These are phyloP conservation scores for Penicillium canariense DNA, from an alignment of 495 filamentous ascomycete species.

Conservation along the genomic window DNA sequence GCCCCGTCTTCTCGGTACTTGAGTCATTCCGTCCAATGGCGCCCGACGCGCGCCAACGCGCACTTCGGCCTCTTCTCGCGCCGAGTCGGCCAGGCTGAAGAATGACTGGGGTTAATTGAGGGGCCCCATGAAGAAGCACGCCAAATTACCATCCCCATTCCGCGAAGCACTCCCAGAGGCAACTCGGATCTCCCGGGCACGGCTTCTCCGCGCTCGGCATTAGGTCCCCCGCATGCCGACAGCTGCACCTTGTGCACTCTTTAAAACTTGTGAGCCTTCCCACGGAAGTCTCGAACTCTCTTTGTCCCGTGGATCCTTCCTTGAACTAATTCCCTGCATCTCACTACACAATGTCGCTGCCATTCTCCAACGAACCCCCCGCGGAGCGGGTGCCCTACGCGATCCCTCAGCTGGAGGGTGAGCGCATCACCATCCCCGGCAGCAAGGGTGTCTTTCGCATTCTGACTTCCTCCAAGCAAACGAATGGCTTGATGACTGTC, in stretches of 20 bases:
- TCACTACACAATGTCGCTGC: conserved; percentile 30
- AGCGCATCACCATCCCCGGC: conserved; percentile 45
- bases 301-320: background rate
- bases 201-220: conserved; percentile 15
- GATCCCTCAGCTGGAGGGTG: conserved; percentile 42
- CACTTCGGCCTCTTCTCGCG: background rate
- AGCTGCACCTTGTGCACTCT: background rate
- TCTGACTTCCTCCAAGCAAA: conserved; percentile 46
- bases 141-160: background rate
- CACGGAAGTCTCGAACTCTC: background rate
- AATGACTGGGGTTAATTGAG: background rate
- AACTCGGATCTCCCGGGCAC: conserved; percentile 25
- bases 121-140: background rate
- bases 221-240: conserved; percentile 19
- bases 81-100: background rate
- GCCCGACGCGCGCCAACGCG: background rate
- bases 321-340: background rate
- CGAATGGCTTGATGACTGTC: conserved; percentile 44
- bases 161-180: background rate
- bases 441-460: conserved; percentile 45
- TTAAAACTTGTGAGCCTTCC: conserved; percentile 1
- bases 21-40: background rate
- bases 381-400: conserved; percentile 35
- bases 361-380: conserved; percentile 26
- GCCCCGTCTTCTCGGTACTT: background rate